Evolutionary conservation across 2,329 filamentous ascomycete species (phyloP).

Genomic region (Myriosclerotinia duriaeana): DNA sequence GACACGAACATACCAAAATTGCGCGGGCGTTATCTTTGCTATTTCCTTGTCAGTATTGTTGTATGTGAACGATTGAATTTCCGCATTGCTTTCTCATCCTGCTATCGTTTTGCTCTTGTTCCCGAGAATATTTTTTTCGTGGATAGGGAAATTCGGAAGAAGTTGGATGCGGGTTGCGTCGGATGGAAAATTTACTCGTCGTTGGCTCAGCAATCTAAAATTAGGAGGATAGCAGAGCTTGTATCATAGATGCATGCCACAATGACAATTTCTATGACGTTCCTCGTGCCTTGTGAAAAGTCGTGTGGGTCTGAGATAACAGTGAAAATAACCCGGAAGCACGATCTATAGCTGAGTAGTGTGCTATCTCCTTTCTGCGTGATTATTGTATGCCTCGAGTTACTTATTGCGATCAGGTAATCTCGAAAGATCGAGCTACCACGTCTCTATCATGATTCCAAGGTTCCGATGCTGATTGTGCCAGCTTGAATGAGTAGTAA

Average conservation of each 20-base stretch:
- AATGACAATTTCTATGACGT: not conserved
- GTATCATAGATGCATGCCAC: slow-evolving; percentile 15
- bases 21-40: not conserved
- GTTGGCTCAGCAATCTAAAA: not conserved
- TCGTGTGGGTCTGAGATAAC: not conserved
- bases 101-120: not conserved
- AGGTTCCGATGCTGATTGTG: no score
- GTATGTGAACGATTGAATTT: not conserved
- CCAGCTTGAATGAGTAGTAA: no score
- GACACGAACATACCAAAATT: not conserved
- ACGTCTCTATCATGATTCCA: not conserved
- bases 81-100: not conserved
- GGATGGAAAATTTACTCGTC: not conserved
- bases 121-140: not conserved
- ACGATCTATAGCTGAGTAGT: no score
- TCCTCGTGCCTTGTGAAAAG: not conserved
- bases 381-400: not conserved
- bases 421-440: not conserved
- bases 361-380: no score
- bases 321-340: not conserved
- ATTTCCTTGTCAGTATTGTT: not conserved
- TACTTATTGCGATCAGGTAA: not conserved
- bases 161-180: slow-evolving; percentile 1
- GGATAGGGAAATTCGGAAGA: not conserved
- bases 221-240: not conserved